Evolutionary conservation across 495 filamentous ascomycete species (phyloP), one percentile per base, ranked within the genome.

Genomic region (Apiosordaria backusii): DNA sequence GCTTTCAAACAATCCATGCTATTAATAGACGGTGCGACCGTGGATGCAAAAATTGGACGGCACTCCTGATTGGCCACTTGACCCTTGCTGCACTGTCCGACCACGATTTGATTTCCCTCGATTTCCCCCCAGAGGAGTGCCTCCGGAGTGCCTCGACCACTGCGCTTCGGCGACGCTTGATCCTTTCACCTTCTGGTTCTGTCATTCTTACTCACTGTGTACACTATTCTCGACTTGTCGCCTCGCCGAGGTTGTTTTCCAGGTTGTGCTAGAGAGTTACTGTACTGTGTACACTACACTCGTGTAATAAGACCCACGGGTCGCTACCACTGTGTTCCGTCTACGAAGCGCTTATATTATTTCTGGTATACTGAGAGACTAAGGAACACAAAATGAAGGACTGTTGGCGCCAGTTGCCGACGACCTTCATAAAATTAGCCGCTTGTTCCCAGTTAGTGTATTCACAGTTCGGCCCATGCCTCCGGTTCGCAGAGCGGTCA

Each of bases 1-100:
- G 73, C 71, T 65, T 67, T 73, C 71, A 74, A 70, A 73, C 68
- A 75, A 66, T 69, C 65, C 69, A 69, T 26, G 57, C 71, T 75
- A 75, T 66, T 66, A 75, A 75, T 75, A 75, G 73, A 50, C 26
- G 29, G 71, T 71, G 71, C 64, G 55, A 74, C 73, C 40, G 22
- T 29, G 45, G 67, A 69, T 29, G 65, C 69, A 67, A 69, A 69
- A 73, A 67, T 72, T 73, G 67, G 54, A 57, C 63, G 35, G 61
- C 66, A 62, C 52, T 45, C 24, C 52, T 73, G 65, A 70, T 75
- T 75, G 73, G 71, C 53, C 24, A 27, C 27, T 7, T 13, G 9
- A 45, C 13, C 35, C 35, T 45, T 45, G 35, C 35, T 45, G 53
- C n/a, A 58, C 24, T 63, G 66, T 60, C 66, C 65, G 59, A 69